phyloP scores from a whole-genome alignment of 495 filamentous ascomycete genomes.

The Xylona heveae region DNA sequence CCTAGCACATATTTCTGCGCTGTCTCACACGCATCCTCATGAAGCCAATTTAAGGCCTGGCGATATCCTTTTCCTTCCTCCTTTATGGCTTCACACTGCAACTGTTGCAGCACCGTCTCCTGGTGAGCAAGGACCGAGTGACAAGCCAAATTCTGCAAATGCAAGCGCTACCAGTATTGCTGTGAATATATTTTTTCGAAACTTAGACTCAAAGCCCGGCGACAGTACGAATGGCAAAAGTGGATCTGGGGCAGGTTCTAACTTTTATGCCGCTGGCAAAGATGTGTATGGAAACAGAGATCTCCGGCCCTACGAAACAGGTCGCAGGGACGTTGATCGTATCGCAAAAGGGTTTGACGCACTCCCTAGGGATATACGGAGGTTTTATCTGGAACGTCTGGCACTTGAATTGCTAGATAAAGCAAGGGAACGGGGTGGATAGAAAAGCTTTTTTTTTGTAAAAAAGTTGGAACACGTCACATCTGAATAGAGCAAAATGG shows the following conservation, averaged over 20 bases:
- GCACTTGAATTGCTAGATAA: slow-evolving; percentile 47
- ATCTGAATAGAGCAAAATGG: too few species aligned
- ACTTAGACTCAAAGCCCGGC: too few species aligned
- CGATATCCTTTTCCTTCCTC: slow-evolving; percentile 61
- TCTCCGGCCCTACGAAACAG: slow-evolving; percentile 64
- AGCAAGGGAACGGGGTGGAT: too few species aligned
- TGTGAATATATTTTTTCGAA: slow-evolving; percentile 73
- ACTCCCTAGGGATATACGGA: slow-evolving; percentile 39
- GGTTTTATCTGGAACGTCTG: slow-evolving; percentile 58
- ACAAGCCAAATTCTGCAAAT: too few species aligned
- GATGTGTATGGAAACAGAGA: slow-evolving; percentile 86
- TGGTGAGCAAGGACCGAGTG: slow-evolving; percentile 37
- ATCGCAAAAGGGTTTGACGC: slow-evolving; percentile 45
- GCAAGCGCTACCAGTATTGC: slow-evolving; percentile 48
- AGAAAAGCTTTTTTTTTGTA: too few species aligned
- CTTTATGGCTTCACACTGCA: slow-evolving; percentile 70
- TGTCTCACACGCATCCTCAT: slow-evolving; percentile 38
- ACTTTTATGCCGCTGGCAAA: slow-evolving; percentile 55
- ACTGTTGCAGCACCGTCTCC: too few species aligned
- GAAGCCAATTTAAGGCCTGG: slow-evolving; percentile 43
- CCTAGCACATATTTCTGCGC: too few species aligned
- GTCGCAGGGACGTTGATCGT: slow-evolving; percentile 44
- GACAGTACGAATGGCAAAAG: too few species aligned
- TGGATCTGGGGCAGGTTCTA: too few species aligned
- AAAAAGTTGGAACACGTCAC: too few species aligned